Conservation (phyloP, 1,139 yeast genomes). For the Chernovozyma aurita region DNA sequence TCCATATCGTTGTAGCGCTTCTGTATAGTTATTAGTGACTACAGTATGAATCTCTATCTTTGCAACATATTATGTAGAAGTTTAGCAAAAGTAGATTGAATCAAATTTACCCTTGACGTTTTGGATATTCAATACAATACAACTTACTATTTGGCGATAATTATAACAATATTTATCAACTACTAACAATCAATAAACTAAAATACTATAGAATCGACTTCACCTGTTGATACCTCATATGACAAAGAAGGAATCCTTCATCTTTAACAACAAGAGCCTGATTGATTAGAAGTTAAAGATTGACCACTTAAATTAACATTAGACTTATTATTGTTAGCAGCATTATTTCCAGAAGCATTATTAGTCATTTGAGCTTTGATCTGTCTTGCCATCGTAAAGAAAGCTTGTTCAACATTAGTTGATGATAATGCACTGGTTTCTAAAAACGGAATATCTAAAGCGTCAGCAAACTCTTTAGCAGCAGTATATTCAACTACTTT, state of each 20-base stretch:
- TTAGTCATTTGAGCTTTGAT: slow-evolving; percentile 94
- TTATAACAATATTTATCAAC: background rate
- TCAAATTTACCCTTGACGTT: too few relatives aligned
- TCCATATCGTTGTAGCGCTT: too few relatives aligned
- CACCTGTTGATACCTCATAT: background rate
- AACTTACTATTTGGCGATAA: too few relatives aligned
- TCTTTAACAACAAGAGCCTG: slow-evolving; percentile 72
- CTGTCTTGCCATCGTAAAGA: slow-evolving; percentile 97
- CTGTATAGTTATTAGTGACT: too few relatives aligned
- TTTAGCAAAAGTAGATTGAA: too few relatives aligned
- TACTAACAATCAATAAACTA: background rate
- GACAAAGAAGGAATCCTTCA: background rate
- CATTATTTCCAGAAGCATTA: slow-evolving; percentile 38
- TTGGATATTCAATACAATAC: too few relatives aligned
- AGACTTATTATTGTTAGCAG: slow-evolving; percentile 51
- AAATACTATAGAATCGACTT: background rate
- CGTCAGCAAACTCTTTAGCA: slow-evolving; percentile 97
- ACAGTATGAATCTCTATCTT: too few relatives aligned
- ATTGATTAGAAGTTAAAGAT: slow-evolving; percentile 64
- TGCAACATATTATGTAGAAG: too few relatives aligned
- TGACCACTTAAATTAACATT: slow-evolving; percentile 88
- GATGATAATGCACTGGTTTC: slow-evolving; percentile 96
- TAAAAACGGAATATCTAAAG: slow-evolving; percentile 89
- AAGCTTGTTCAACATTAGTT: slow-evolving; percentile 97
- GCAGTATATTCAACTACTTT: slow-evolving; percentile 94